Evolutionary conservation across 306 rosid species (phyloP), one percentile per base, ranked within the genome.

Genomic region (Hippophae tibetana): DNA sequence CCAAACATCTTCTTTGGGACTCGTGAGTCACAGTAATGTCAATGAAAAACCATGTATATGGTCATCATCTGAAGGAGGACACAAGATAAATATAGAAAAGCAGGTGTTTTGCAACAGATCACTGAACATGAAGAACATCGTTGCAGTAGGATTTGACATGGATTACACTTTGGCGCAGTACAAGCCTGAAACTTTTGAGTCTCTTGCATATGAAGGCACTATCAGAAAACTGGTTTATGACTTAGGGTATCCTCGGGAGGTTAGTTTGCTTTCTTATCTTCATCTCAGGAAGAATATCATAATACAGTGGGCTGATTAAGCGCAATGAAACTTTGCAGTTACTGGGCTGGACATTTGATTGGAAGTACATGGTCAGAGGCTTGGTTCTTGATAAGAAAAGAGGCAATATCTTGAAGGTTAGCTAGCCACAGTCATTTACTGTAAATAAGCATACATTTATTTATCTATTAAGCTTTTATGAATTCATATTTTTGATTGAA

Each of bases 141-240:
- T 88, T 68, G 95, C 99, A 23, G 96, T 88, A 23, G 99, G 99
- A 61, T 92, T 92, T 72, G 99, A 92, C 76, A 88, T 92, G 99
- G 99, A 92, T 77, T 92, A 92, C 76, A 92, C 99, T 51, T 76
- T 92, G 61, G 99, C 99, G n/a, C 99, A 92, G 54, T 92, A 92
- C 86, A 92, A 76, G 82, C 84, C 99, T 2, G 99, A 92, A 72
- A 92, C 99, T 61, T 92, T 92, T 50, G 96, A 92, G 62, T 74
- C 99, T 62, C 99, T 92, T 63, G 99, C 96, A 56, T 88, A 92
- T 60, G 86, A 77, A 80, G 99, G 99, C 74, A 92, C 99, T 10
- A 69, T 92, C 59, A 82, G 73, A 72, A 92, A 92, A 66, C 74
- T 92, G 78, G 99, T 92, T 65, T 67, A 75, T 62, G 80, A 88